Conservation (phyloP, 805 yeast species). For the Blastobotrys peoriensis region DNA sequence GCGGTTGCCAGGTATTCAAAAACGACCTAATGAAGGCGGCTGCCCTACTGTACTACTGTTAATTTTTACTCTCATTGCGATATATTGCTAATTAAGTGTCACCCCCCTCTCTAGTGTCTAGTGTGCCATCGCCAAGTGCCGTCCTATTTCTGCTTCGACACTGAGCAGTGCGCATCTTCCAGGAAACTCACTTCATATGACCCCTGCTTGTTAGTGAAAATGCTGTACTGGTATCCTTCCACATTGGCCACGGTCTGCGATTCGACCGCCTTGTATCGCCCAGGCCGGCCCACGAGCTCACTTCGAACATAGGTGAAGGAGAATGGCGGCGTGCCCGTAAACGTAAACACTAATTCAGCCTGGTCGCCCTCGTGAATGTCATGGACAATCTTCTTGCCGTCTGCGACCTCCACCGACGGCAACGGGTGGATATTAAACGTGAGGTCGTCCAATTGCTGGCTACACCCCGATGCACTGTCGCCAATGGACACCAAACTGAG, state of each 20-base stretch:
- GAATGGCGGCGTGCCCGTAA: conserved; percentile 89
- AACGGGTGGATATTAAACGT: conserved; percentile 43
- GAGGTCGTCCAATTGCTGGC: conserved; percentile 28
- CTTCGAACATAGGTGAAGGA: conserved; percentile 77
- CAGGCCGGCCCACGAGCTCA: conserved; percentile 36
- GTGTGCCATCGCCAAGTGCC: too few relatives aligned
- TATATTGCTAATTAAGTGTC: too few relatives aligned
- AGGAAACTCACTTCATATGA: conserved; percentile 88
- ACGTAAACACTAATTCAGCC: conserved; percentile 76
- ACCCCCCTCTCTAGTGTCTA: too few relatives aligned
- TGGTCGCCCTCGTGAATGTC: conserved; percentile 94
- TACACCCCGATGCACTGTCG: conserved; percentile 71
- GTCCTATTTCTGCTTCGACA: conserved; percentile 5
- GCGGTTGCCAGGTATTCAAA: too few relatives aligned
- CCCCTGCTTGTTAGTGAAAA: conserved; percentile 81
- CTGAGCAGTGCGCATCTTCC: conserved; percentile 71
- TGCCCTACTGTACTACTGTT: too few relatives aligned
- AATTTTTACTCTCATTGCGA: too few relatives aligned
- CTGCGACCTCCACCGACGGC: conserved; percentile 76
- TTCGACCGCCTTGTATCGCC: conserved; percentile 48
- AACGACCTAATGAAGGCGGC: too few relatives aligned
- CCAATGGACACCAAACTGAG: conserved; percentile 59
- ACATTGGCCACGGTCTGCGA: conserved; percentile 53
- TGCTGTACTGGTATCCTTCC: conserved; percentile 59
- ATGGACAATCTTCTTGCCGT: conserved; percentile 68